phyloP scores from a whole-genome alignment of 2,329 filamentous ascomycete genomes.

The Ophiostoma piceae region DNA sequence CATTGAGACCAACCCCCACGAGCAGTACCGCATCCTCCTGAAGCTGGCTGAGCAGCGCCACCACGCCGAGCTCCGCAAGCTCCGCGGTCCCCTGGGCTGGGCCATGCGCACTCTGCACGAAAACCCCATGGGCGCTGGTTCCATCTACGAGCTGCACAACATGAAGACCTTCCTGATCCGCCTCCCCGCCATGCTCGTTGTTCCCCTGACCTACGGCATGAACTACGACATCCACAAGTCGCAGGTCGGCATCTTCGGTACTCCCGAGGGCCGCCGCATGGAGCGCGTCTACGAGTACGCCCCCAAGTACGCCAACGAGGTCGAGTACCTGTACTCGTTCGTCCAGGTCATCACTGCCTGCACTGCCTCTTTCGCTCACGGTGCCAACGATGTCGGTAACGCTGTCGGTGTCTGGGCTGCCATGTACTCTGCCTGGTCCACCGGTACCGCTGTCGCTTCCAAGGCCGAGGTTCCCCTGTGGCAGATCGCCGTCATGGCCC shows the following conservation, averaged over 20 bases:
- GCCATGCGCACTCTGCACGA: constrained; percentile 71
- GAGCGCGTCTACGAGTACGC: constrained; percentile 59
- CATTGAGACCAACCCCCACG: constrained; percentile 35
- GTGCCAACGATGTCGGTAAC: constrained; percentile 72
- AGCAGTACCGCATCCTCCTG: constrained; percentile 58
- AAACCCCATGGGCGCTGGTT: constrained; percentile 66
- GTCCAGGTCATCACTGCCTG: constrained; percentile 63
- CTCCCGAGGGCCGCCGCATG: constrained; percentile 69
- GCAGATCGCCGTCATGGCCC: constrained; percentile 66
- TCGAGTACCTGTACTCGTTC: constrained; percentile 64
- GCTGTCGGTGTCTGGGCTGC: constrained; percentile 64
- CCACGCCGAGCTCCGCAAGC: constrained; percentile 58
- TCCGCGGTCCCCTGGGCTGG: constrained; percentile 69
- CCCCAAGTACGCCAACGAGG: constrained; percentile 62
- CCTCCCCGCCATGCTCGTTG: constrained; percentile 61
- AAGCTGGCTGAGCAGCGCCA: constrained; percentile 53
- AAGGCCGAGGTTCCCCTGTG: constrained; percentile 66
- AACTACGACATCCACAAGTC: constrained; percentile 79
- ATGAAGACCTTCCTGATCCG: constrained; percentile 58
- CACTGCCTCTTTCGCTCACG: constrained; percentile 69
- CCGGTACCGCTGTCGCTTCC: constrained; percentile 53
- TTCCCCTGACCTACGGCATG: constrained; percentile 63
- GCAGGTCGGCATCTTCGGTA: constrained; percentile 64
- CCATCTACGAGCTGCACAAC: constrained; percentile 71
- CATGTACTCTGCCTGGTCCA: constrained; percentile 63